Evolutionary conservation across 2,329 filamentous ascomycete genomes (phyloP), one percentile per base, ranked within the genome.

Genomic region (Beauveria brongniartii): DNA sequence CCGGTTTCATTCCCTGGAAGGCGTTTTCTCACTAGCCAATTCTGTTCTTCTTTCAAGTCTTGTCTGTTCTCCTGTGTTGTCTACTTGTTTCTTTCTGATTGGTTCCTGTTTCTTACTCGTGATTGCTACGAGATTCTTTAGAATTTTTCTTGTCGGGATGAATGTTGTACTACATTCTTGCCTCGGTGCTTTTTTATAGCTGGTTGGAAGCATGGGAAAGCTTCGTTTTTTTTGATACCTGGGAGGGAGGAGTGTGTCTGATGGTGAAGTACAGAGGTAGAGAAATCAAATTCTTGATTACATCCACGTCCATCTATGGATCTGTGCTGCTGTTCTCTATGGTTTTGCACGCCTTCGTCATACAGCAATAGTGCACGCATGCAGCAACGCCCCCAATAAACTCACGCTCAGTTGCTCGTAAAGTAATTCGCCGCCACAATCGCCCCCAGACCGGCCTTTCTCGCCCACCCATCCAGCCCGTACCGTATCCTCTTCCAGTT

Each of bases 391-490:
- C 30, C 30, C 16, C 12, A 37, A 37, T 5, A 16, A 14, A 37
- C 5, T 37, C 14, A 37, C 34, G 34, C 34, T 61, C 26, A 61
- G 14, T 61, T 56, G 37, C 59, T 51, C 30, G 43, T 47, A 51
- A 40, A 56, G 44, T 52, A 51, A 41, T 50, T 56, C n/a, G 59
- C 59, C n/a, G 58, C 58, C 24, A 61, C 8, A n/a, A 61, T 47
- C 58, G n/a, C 7, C 0, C 85, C 77, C 2, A 85, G 66, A 2
- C 70, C 70, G 10, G 71, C 67, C 66, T 84, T 80, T 65, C 83
- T 72, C 64, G 70, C 74, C 69, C 73, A 79, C 1, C 64, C 66
- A 54, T 77, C 76, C 52, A 78, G 63, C 60, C 78, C 70, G 63
- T 72, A 82, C 18, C 78, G 67, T 64, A 80, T 75, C 18, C 79